These are phyloP conservation scores for Amanita molliuscula DNA, from an alignment of 768 basidiomycete genomes.

Conservation along the genomic window DNA sequence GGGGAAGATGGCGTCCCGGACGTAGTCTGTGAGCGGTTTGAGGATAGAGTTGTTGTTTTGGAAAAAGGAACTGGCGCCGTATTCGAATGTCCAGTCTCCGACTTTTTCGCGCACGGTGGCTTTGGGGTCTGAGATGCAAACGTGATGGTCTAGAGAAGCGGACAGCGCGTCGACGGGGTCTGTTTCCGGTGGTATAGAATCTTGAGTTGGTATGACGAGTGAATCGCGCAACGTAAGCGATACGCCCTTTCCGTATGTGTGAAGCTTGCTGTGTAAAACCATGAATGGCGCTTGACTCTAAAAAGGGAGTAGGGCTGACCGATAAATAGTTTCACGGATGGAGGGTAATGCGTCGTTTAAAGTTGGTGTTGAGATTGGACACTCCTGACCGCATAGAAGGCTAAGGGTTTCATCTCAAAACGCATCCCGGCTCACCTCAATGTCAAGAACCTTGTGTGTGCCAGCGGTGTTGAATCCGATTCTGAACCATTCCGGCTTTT, in stretches of 20 bases:
- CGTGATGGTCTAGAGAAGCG: slow-evolving; percentile 40
- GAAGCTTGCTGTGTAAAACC: slow-evolving; percentile 49
- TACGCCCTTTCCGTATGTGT: slow-evolving; percentile 76
- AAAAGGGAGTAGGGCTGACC: slow-evolving; percentile 30
- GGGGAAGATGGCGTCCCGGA: slow-evolving; percentile 60
- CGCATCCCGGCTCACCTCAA: slow-evolving; percentile 52
- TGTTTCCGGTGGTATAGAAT: slow-evolving; percentile 11
- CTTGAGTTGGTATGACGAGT: slow-evolving; percentile 8
- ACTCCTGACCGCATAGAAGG: slow-evolving; percentile 47
- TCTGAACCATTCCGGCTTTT: slow-evolving; percentile 58
- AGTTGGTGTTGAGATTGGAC: slow-evolving; percentile 78
- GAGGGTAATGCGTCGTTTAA: slow-evolving; percentile 58
- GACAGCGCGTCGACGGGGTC: slow-evolving; percentile 25
- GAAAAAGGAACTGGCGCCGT: slow-evolving; percentile 86
- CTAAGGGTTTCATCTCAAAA: not conserved
- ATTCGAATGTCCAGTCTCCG: slow-evolving; percentile 74
- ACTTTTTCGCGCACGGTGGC: slow-evolving; percentile 76
- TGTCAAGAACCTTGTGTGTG: slow-evolving; percentile 70
- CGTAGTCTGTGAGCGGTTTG: slow-evolving; percentile 74
- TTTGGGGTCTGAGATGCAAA: slow-evolving; percentile 81
- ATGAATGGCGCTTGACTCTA: slow-evolving; percentile 4
- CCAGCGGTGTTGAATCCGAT: slow-evolving; percentile 88
- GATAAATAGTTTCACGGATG: slow-evolving; percentile 56
- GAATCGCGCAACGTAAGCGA: slow-evolving; percentile 90
- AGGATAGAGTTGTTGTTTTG: slow-evolving; percentile 97